Conservation (phyloP, 129 eudicot species). For the Artemisia tridentata region DNA sequence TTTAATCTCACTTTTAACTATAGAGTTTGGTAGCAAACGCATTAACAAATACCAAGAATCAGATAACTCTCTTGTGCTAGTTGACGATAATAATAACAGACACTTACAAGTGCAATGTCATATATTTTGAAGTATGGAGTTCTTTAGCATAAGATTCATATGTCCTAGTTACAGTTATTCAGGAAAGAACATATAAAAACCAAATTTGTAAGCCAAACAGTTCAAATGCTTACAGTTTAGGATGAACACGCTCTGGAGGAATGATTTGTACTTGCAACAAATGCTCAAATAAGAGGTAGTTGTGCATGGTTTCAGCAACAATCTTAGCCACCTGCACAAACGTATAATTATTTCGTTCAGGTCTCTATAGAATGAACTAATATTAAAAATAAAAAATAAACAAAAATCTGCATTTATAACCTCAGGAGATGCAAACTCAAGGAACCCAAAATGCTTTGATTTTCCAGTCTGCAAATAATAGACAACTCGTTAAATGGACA, state of each 20-base stretch:
- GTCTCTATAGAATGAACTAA: not conserved
- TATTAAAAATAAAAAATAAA: not conserved
- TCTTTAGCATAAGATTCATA: not conserved
- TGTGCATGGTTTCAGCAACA: constrained; percentile 93
- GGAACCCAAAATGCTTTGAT: constrained; percentile 93
- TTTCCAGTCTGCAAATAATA: constrained; percentile 71
- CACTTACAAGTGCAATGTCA: not conserved
- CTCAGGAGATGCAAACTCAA: constrained; percentile 90
- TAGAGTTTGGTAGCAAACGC: no score
- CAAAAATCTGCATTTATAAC: constrained; percentile 27
- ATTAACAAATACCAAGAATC: not conserved
- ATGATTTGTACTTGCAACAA: constrained; percentile 78
- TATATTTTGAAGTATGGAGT: not conserved
- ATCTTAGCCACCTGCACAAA: constrained; percentile 80
- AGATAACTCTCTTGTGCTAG: not conserved
- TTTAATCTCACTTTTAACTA: no score
- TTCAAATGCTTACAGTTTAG: constrained; percentile 62
- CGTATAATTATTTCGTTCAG: not conserved
- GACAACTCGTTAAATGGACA: not conserved
- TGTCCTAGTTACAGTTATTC: not conserved
- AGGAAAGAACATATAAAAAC: not conserved
- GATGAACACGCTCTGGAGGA: constrained; percentile 83
- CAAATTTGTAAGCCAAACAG: not conserved
- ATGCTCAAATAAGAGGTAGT: constrained; percentile 85
- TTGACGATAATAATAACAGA: not conserved